Base-by-base conservation (phyloP, 2,329 filamentous ascomycete species). In the Teratosphaeria viscida region DNA sequence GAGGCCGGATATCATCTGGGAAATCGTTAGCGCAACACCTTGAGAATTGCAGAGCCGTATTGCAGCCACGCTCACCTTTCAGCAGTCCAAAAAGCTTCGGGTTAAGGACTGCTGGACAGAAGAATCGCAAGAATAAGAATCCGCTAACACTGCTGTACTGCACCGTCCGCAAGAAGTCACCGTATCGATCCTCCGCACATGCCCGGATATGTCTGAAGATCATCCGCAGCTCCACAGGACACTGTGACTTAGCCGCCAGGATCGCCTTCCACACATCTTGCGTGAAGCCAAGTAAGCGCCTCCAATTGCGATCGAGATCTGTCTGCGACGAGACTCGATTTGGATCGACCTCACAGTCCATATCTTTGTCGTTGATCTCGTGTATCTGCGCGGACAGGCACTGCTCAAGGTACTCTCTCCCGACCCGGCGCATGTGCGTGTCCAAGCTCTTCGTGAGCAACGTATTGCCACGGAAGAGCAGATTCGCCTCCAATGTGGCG, bases 391-490 rank as follows among this genome's bases (percentile, higher is more conserved):
- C 87, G n/a, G 85, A 85, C 47, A 99, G 79, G 0, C 90, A 87
- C 56, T 95, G 89, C 66, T 95, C 89, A 1, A 99, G 77, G 68
- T 96, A 99, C 66, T 96, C 92, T 66, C 91, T 92, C 52, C 94
- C 94, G 0, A 97, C 79, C 10, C 94, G 85, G 60, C 91, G 89
- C 94, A 99, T 97, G 72, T 99, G 92, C 61, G 90, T 88, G 72
- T 99, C 94, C 53, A 99, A 81, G 1, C 92, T 87, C 72, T 96
- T 95, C 0, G 94, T 99, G 32, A 97, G 81, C 10, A 99, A 78
- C 0, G 94, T 95, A 69, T 99, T 99, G 62, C 94, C 94, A 37
- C 94, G 85, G 75, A 99, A 99, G 3, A 99, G 83, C 1, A 99
- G 80, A 66, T 97, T 99, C 5, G 92, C 94, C 72, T 99, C 94